Evolutionary conservation across 2,329 filamentous ascomycete species (phyloP).

Genomic region (Scleromitrula shiraiana): DNA sequence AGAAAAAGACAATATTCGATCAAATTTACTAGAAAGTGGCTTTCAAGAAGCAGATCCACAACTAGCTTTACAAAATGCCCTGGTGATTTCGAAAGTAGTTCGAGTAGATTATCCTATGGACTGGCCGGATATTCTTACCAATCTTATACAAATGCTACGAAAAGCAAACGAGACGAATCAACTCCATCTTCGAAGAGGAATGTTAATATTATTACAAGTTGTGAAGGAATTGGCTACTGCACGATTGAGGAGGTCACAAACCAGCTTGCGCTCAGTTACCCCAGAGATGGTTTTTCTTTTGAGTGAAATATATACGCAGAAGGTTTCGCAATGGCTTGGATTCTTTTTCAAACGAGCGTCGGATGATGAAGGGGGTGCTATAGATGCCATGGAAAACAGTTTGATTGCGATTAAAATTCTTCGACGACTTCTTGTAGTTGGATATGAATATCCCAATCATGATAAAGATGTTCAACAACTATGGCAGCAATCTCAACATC

Average conservation of each 20-base stretch:
- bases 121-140: constrained; percentile 61
- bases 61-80: constrained; percentile 78
- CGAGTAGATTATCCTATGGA: constrained; percentile 83
- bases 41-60: constrained; percentile 67
- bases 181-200: constrained; percentile 59
- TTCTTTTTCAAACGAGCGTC: constrained; percentile 47
- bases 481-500: constrained; percentile 70
- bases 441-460: constrained; percentile 78
- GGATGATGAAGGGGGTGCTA: constrained; percentile 49
- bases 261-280: constrained; percentile 66
- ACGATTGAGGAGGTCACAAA: constrained; percentile 64
- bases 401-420: constrained; percentile 72
- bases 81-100: constrained; percentile 80
- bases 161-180: constrained; percentile 49
- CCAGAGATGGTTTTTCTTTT: constrained; percentile 80
- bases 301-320: constrained; percentile 67
- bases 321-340: constrained; percentile 60
- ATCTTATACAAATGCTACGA: constrained; percentile 58
- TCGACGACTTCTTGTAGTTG: constrained; percentile 68
- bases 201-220: constrained; percentile 74
- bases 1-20: constrained; percentile 71
- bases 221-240: constrained; percentile 87
- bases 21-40: constrained; percentile 66
- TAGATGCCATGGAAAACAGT: constrained; percentile 66
- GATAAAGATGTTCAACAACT: constrained; percentile 68